These are phyloP conservation scores for Kodamaea anthophila DNA, from an alignment of 1,139 yeast species.

Conservation along the genomic window DNA sequence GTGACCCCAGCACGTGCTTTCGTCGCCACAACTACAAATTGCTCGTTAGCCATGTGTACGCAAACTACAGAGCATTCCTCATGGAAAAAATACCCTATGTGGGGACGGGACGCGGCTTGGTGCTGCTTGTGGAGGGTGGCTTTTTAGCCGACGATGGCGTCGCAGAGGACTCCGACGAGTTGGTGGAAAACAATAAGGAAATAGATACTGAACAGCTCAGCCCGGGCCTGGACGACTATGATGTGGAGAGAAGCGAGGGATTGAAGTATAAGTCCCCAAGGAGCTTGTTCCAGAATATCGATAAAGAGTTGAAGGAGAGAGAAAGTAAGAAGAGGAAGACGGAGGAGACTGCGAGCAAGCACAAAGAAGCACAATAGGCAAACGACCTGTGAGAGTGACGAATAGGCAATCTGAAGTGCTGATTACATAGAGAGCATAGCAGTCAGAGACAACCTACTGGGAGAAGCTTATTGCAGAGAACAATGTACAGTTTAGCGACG, in stretches of 20 bases:
- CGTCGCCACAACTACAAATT: slow-evolving; percentile 37
- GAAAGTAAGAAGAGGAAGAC: slow-evolving; percentile 15
- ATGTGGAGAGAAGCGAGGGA: slow-evolving; percentile 1
- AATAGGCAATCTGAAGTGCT: too few relatives aligned
- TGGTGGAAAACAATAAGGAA: slow-evolving; percentile 4
- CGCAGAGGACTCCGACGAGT: slow-evolving; percentile 8
- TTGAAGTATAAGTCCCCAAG: slow-evolving; percentile 8
- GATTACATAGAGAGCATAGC: too few relatives aligned
- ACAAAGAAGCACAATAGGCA: too few relatives aligned
- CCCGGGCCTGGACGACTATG: slow-evolving; percentile 1
- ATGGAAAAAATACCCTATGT: slow-evolving; percentile 22
- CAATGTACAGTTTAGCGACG: too few relatives aligned
- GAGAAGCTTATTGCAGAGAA: too few relatives aligned
- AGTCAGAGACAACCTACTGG: too few relatives aligned
- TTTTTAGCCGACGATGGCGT: slow-evolving; percentile 11
- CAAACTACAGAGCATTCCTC: slow-evolving; percentile 35
- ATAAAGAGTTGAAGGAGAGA: slow-evolving; percentile 11
- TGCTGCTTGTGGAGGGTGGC: slow-evolving; percentile 23
- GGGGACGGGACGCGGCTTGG: slow-evolving; percentile 27
- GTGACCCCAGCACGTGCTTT: slow-evolving; percentile 17
- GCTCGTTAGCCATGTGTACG: slow-evolving; percentile 46
- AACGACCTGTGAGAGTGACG: too few relatives aligned
- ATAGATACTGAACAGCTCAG: slow-evolving; percentile 3
- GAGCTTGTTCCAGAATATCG: slow-evolving; percentile 11
- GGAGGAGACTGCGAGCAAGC: too few relatives aligned